phyloP scores from a whole-genome alignment of 345 rosid species.

The Citrus medica region DNA sequence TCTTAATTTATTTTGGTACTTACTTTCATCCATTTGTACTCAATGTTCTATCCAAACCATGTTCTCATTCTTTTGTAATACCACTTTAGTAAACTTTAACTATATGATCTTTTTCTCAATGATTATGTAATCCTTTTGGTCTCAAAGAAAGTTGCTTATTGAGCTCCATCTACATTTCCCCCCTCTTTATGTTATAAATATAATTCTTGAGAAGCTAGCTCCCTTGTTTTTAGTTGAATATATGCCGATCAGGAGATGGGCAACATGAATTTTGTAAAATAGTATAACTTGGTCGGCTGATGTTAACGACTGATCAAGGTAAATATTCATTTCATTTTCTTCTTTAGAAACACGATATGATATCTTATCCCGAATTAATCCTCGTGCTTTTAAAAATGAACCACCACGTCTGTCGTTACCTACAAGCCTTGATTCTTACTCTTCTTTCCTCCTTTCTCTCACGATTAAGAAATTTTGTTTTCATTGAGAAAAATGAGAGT shows the following conservation, averaged over 20 bases:
- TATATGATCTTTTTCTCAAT: background rate
- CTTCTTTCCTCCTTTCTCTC: no score
- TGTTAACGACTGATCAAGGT: background rate
- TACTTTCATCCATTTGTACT: background rate
- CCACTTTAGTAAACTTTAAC: background rate
- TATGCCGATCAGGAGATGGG: no score
- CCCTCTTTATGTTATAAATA: no score
- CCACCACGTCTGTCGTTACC: no score
- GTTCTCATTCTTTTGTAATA: background rate
- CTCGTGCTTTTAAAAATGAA: no score
- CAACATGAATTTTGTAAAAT: no score
- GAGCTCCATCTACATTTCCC: background rate
- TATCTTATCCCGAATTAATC: no score
- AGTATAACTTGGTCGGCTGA: background rate
- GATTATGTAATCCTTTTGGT: background rate
- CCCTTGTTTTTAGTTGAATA: no score
- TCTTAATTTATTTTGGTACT: background rate
- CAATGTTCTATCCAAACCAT: background rate
- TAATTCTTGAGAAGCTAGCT: no score
- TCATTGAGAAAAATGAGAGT: background rate
- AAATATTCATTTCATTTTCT: background rate
- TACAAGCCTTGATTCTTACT: no score
- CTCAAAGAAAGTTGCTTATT: background rate
- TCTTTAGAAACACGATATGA: background rate
- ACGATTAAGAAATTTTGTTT: no score